Evolutionary conservation across 2,329 filamentous ascomycete species (phyloP), one percentile per base, ranked within the genome.

Genomic region (Beauveria caledonica): DNA sequence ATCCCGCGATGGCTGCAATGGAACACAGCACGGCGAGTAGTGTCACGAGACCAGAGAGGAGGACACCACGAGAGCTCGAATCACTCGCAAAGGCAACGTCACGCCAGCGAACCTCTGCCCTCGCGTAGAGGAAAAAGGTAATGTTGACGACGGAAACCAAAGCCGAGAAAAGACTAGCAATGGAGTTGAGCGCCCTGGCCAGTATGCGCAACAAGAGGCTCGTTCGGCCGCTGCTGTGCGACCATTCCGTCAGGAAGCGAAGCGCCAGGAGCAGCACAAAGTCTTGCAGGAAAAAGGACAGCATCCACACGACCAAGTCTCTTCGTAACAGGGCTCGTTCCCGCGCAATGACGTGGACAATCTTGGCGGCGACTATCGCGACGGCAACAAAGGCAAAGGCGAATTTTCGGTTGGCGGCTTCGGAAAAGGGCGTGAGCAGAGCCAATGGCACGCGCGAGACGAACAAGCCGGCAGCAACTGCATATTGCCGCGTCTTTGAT

Each of bases 51-150:
- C 68, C 68, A 9, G 68, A 65, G 7, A 70, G 58, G 7, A 70
- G 64, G 49, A 70, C 61, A 13, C 61, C 63, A 23, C 67, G 67
- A 3, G 66, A 68, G 17, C 64, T 63, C 7, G 68, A 63, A 48
- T 69, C 67, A 5, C 63, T 53, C 0, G 68, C 68, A 45, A 70
- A 58, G 3, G 62, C 66, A 19, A 68, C 64, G 51, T 70, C 69
- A 15, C 67, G 65, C 68, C 68, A 70, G 44, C 69, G 68, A 19
- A 70, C 66, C 52, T 70, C 68, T 1, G 68, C 66, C 17, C 66
- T 66, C 6, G 67, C 66, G 10, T 72, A 67, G 9, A 64, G 57
- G 60, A 72, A 74, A 48, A 74, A 74, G 3, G 71, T 68, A 2
- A 73, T 66, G 57, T 60, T 67, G 40, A 68, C 61, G 15, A 57